Evolutionary conservation across 2,329 filamentous ascomycete genomes (phyloP), one percentile per base, ranked within the genome.

Genomic region (Thelonectria blattea): DNA sequence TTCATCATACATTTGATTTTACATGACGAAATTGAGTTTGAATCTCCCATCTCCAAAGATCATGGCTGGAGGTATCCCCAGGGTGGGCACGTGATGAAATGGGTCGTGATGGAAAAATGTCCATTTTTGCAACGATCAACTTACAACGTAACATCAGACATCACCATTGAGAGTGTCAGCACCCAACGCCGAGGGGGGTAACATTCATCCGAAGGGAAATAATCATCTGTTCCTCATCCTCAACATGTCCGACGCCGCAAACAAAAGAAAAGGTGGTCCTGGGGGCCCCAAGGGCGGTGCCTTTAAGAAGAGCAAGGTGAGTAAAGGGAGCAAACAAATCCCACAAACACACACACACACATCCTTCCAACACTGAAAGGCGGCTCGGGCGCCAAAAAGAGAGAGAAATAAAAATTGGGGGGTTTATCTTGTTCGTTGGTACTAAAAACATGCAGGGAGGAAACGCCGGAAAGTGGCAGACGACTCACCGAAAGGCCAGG

Each of bases 381-480:
- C n/a, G n/a, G n/a, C n/a, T n/a, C n/a, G n/a, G n/a, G n/a, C n/a
- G n/a, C 6, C 22, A 24, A 24, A 24, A 24, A 24, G 6, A 24
- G n/a, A n/a, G n/a, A 24, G 6, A 24, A 24, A 24, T 4, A 24
- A 24, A 24, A 6, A 24, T 24, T 24, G n/a, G n/a, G n/a, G n/a
- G n/a, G 22, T 24, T 20, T 43, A 8, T 42, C 17, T 48, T 41
- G 4, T 22, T 52, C 11, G 20, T 30, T 45, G 34, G 41, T 12
- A 39, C 58, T 48, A 59, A 60, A 15, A 20, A 55, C 8, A 20
- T 17, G 12, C 45, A 84, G 81, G 79, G 81, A 37, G 84, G 85
- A 57, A 82, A 79, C 57, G 76, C 76, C 59, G 85, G 85, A 11
- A 85, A 81, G 71, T 89, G 87, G 87, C 82, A 83, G 70, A 89